Evolutionary conservation across 1,284 basidiomycete species (phyloP).

Genomic region (Moniliella sp.): DNA sequence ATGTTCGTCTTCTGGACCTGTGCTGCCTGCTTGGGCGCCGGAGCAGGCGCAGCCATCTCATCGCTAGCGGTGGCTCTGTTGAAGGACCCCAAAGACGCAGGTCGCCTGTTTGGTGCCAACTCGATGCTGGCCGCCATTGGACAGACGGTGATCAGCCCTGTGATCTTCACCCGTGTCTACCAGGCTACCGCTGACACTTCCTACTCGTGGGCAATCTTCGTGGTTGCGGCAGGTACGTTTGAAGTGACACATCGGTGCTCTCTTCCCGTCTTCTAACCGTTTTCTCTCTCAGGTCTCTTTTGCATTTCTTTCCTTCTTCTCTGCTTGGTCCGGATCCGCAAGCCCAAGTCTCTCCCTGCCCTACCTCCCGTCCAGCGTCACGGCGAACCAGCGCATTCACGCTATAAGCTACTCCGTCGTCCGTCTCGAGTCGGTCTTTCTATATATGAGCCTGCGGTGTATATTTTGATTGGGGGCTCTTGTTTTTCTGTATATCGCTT

Average conservation of each 20-base stretch:
- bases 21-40: slow-evolving; percentile 14
- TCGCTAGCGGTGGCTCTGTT: slow-evolving; percentile 24
- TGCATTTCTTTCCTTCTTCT: neutral
- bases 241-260: no score
- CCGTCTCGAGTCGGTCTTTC: no score
- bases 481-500: no score
- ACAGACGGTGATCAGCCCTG: slow-evolving; percentile 18
- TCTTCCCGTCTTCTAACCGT: no score
- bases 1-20: slow-evolving; percentile 10
- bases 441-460: no score
- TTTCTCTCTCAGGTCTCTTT: neutral
- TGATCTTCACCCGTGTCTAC: slow-evolving; percentile 20
- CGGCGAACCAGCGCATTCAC: no score
- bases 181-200: slow-evolving; percentile 8
- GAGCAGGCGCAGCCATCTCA: slow-evolving; percentile 23
- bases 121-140: slow-evolving; percentile 20
- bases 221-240: no score
- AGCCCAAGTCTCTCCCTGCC: neutral
- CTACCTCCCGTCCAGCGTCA: no score
- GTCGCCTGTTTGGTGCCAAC: slow-evolving; percentile 30
- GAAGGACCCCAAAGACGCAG: slow-evolving; percentile 17
- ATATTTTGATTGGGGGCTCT: no score
- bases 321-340: neutral
- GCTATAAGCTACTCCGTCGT: no score
- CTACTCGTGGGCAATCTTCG: slow-evolving; percentile 14